These are phyloP conservation scores for Penicillium riverlandense DNA, from an alignment of 495 filamentous ascomycete species.

Conservation along the genomic window DNA sequence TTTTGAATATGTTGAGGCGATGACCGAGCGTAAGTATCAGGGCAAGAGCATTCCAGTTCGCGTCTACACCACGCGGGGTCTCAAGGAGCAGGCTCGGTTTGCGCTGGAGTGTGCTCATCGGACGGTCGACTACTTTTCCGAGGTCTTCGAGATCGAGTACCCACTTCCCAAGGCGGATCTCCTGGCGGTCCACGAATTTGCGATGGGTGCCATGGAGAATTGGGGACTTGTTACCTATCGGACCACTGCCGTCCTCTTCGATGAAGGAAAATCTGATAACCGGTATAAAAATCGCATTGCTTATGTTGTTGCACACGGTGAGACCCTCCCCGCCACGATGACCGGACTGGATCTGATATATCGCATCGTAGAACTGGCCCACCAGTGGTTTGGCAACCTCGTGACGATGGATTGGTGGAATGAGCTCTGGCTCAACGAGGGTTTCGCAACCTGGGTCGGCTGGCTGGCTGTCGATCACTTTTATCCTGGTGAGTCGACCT, in stretches of 20 bases:
- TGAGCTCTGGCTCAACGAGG: constrained; percentile 94
- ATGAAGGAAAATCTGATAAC: constrained; percentile 82
- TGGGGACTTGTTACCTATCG: constrained; percentile 97
- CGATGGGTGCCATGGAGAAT: constrained; percentile 72
- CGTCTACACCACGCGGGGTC: constrained; percentile 87
- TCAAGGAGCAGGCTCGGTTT: constrained; percentile 81
- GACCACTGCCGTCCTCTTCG: constrained; percentile 86
- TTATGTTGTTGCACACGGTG: constrained; percentile 81
- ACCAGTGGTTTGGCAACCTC: constrained; percentile 98
- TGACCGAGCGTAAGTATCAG: constrained; percentile 80
- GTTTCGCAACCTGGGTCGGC: constrained; percentile 96
- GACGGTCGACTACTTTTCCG: constrained; percentile 91
- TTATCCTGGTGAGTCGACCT: constrained; percentile 54
- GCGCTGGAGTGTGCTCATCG: constrained; percentile 80
- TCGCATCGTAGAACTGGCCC: constrained; percentile 62
- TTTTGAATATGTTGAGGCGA: constrained; percentile 90
- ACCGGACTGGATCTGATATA: constrained; percentile 6
- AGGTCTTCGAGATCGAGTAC: constrained; percentile 89
- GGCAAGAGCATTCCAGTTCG: constrained; percentile 86
- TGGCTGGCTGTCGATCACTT: constrained; percentile 90
- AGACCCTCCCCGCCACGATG: constrained; percentile 1
- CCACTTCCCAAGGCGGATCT: constrained; percentile 93
- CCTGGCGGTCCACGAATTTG: constrained; percentile 94
- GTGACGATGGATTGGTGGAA: constrained; percentile 83
- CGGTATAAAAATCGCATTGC: constrained; percentile 85